Evolutionary conservation across 331 rosid species (phyloP).

Genomic region (Cydonia oblonga): DNA sequence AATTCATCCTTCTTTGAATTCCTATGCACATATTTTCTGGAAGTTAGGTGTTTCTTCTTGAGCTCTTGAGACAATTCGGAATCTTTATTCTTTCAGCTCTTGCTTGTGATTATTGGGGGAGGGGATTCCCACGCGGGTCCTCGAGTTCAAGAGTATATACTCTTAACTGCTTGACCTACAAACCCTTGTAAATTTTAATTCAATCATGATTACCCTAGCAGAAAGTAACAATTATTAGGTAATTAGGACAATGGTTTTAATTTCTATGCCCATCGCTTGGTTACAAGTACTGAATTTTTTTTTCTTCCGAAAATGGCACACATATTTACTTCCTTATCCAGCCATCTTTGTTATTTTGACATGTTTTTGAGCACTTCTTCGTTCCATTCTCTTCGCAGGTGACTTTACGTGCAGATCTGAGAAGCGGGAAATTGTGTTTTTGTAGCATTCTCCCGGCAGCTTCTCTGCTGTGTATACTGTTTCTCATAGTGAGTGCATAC

Average conservation of each 20-base stretch:
- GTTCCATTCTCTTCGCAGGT: conserved; percentile 22
- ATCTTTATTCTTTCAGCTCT: too few species aligned
- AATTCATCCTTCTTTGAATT: neutral
- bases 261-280: neutral
- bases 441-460: conserved; percentile 44
- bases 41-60: too few species aligned
- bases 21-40: neutral
- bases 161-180: too few species aligned
- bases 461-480: conserved; percentile 28
- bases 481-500: conserved; percentile 27
- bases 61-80: too few species aligned
- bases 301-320: too few species aligned
- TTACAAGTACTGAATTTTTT: neutral
- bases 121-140: too few species aligned
- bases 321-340: neutral
- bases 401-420: conserved; percentile 19
- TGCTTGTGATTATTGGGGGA: too few species aligned
- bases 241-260: neutral
- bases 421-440: conserved; percentile 28
- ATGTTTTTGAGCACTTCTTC: neutral
- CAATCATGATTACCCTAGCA: neutral
- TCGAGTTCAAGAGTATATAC: too few species aligned
- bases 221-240: neutral
- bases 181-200: too few species aligned
- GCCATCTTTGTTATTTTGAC: neutral